A percentile compares a stretch with the other conserved stretches of the same genome.
phyloP scores from a whole-genome alignment of 257 asterid species.

The Fraxinus americana region DNA sequence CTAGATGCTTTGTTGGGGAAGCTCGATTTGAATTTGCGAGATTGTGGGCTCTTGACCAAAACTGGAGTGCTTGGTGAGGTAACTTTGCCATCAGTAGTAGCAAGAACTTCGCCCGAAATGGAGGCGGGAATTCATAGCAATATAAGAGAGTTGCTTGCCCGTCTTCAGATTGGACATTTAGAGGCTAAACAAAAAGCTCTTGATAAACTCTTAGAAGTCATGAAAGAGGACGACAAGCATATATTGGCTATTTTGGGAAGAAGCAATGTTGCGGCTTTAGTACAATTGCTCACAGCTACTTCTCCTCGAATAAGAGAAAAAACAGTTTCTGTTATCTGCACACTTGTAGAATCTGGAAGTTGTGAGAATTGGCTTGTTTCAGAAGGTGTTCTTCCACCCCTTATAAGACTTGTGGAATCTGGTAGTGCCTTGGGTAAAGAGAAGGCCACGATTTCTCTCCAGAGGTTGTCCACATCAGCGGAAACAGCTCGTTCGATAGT shows the following conservation, averaged over 20 bases:
- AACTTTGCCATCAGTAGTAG: constrained; percentile 37
- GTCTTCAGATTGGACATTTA: constrained; percentile 91
- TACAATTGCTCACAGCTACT: constrained; percentile 79
- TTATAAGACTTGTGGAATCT: constrained; percentile 78
- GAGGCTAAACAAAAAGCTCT: constrained; percentile 87
- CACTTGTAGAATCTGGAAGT: constrained; percentile 72
- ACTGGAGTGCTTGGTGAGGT: constrained; percentile 93
- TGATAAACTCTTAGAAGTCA: constrained; percentile 64
- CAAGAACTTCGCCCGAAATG: constrained; percentile 29
- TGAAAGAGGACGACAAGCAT: constrained; percentile 79
- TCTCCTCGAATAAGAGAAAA: constrained; percentile 83
- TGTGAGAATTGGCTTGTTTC: constrained; percentile 81
- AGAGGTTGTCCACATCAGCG: constrained; percentile 64
- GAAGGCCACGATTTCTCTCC: constrained; percentile 76
- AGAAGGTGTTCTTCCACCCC: constrained; percentile 81
- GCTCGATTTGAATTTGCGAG: constrained; percentile 79
- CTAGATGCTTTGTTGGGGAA: constrained; percentile 66
- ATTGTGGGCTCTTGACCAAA: constrained; percentile 81
- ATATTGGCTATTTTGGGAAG: constrained; percentile 72
- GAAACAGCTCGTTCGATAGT: constrained; percentile 76
- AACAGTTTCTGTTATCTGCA: constrained; percentile 64
- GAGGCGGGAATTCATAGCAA: constrained; percentile 42
- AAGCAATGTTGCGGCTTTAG: constrained; percentile 66
- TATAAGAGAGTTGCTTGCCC: constrained; percentile 75
- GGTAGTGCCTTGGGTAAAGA: constrained; percentile 77